Percentiles rank a stretch among this genome's conserved stretches.
Evolutionary conservation across 179 eudicot genomes (phyloP).

Genomic region (Monotropa hypopitys): DNA sequence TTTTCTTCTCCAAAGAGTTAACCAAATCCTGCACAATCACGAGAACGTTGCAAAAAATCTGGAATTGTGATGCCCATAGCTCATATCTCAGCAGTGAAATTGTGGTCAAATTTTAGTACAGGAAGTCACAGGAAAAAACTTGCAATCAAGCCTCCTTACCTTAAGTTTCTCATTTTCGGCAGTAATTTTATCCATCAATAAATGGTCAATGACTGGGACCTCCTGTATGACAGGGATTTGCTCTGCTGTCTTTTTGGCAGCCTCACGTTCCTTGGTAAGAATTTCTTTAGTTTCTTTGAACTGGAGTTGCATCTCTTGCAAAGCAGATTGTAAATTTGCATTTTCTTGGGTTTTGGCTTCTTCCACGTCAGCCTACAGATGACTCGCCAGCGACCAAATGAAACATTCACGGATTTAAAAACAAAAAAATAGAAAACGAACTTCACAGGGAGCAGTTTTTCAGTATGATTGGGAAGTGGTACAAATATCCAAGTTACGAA

Average conservation of each 20-base stretch:
- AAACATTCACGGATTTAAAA: too few species aligned
- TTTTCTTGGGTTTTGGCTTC: slow-evolving; percentile 67
- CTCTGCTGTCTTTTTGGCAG: slow-evolving; percentile 53
- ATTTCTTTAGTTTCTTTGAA: slow-evolving; percentile 44
- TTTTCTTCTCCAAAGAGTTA: slow-evolving; percentile 25
- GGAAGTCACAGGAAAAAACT: slow-evolving; percentile 13
- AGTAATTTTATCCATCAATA: slow-evolving; percentile 37
- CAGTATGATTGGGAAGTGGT: not conserved
- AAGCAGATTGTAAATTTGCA: slow-evolving; percentile 43
- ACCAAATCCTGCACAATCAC: slow-evolving; percentile 22
- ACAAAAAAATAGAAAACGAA: not conserved
- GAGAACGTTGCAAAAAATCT: slow-evolving; percentile 1
- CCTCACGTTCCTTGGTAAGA: slow-evolving; percentile 54
- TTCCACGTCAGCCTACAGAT: slow-evolving; percentile 60
- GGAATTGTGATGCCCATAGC: not conserved
- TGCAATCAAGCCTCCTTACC: slow-evolving; percentile 32
- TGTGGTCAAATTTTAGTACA: not conserved
- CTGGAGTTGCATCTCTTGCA: slow-evolving; percentile 51
- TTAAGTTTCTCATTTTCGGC: slow-evolving; percentile 72
- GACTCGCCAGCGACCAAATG: too few species aligned
- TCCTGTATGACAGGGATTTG: slow-evolving; percentile 48
- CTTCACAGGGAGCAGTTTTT: not conserved
- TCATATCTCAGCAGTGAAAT: slow-evolving; percentile 1
- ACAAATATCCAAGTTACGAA: not conserved
- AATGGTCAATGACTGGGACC: slow-evolving; percentile 51